Percentiles rank a stretch among this genome's conserved stretches.
Conservation (phyloP, 2,329 filamentous ascomycete genomes). For the Trichoderma guizhouense region DNA sequence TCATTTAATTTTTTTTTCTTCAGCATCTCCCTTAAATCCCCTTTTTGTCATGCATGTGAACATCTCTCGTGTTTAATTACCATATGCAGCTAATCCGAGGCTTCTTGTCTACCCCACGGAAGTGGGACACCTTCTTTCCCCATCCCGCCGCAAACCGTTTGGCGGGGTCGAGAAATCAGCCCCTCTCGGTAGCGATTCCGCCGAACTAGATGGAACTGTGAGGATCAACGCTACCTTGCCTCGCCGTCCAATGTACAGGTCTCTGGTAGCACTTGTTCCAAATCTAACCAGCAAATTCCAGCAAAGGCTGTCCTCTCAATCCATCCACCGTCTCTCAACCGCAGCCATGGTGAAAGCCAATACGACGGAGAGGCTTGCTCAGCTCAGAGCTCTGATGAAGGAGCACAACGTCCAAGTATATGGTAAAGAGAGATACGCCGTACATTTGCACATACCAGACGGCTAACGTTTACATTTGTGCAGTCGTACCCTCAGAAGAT, state of each 20-base stretch:
- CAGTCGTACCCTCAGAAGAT: conserved; percentile 95
- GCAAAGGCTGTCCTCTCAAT: background rate
- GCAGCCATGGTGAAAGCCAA: conserved; percentile 52
- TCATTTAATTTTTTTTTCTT: background rate
- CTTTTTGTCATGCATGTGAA: background rate
- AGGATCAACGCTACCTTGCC: background rate
- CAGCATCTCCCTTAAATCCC: too few species aligned
- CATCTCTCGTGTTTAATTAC: background rate
- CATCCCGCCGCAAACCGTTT: background rate
- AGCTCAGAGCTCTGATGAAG: conserved; percentile 82
- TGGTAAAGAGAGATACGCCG: conserved; percentile 57
- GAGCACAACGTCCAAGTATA: conserved; percentile 86
- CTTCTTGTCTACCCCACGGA: background rate
- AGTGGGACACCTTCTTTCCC: background rate
- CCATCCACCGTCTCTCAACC: conserved; percentile 2
- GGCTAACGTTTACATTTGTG: conserved; percentile 15
- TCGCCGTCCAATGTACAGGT: background rate
- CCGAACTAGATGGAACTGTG: background rate
- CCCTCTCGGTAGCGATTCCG: background rate
- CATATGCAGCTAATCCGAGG: background rate
- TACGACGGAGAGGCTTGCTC: conserved; percentile 71
- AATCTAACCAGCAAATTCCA: background rate
- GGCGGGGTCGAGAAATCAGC: background rate
- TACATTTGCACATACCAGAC: conserved; percentile 11
- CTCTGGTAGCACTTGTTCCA: background rate